Base-by-base conservation (phyloP, 129 eudicot genomes). In the Flaveria trinervia region DNA sequence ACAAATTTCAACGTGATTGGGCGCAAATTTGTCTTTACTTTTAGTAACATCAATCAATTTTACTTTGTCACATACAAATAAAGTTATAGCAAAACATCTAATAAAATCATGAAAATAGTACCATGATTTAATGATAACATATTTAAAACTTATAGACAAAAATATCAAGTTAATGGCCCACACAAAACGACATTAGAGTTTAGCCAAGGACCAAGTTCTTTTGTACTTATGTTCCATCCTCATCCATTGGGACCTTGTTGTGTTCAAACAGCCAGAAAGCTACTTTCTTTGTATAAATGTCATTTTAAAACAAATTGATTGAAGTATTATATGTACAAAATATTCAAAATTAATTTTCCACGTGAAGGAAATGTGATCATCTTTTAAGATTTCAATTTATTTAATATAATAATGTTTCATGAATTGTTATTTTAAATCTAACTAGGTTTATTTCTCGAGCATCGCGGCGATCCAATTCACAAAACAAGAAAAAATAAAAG, bases 21-120 rank as follows among this genome's bases (percentile, higher is more conserved):
- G 50, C 5, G 2, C 44, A 74, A 61, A 45, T 55, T 52, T 72
- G 77, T 72, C 77, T 36, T 54, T 54, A 72, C 76, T 17, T 71
- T 71, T 10, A 30, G 36, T 3, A 51, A 73, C 52, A 73, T 6
- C 77, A 57, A 57, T 73, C 69, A 73, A 39, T 12, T 12, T 17
- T 73, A 17, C 26, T 54, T 54, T 33, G n/a, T 17, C 55, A 17
- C 18, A 30, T 10, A 17, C 9, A 33, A 50, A 12, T 25, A 9
- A 16, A 65, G 18, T 39, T 33, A 65, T 65, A n/a, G 70, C 49
- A n/a, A 23, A 65, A 0, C 48, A 65, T 65, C 39, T 39, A 17
- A 36, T 16, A 41, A 65, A 39, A n/a, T 65, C 25, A 41, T 30
- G 46, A 30, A 64, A 64, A 4, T 64, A 14, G 45, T 64, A 64